Evolutionary conservation across 208 protist species (phyloP).

Genomic region (Wallacemonas sp.): DNA sequence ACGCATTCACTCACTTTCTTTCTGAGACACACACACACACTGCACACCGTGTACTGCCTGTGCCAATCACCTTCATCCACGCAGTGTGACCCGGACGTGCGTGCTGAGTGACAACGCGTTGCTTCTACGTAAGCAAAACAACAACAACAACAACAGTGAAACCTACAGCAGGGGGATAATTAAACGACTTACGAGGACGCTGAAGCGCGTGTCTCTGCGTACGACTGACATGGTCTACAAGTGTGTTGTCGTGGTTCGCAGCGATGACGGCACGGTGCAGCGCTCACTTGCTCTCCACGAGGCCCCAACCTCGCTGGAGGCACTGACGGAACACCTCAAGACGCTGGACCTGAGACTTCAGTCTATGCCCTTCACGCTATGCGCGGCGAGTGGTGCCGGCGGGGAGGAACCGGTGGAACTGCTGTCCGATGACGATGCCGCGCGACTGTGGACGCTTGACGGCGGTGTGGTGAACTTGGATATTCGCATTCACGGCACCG

Average conservation of each 20-base stretch:
- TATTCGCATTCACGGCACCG: slow-evolving; percentile 8
- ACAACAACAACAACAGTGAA: too few relatives aligned
- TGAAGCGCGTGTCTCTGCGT: too few relatives aligned
- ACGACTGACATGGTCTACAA: slow-evolving; percentile 17
- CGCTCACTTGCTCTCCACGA: slow-evolving; percentile 36
- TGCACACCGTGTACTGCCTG: too few relatives aligned
- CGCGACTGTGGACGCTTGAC: slow-evolving; percentile 5
- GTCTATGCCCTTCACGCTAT: slow-evolving; percentile 37
- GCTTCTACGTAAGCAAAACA: too few relatives aligned
- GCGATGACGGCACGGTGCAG: slow-evolving; percentile 36
- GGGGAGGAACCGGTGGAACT: background rate
- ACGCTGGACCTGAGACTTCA: slow-evolving; percentile 65
- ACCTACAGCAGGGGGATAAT: too few relatives aligned
- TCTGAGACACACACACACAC: too few relatives aligned
- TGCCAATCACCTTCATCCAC: too few relatives aligned
- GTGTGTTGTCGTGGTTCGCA: slow-evolving; percentile 50
- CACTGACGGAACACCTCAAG: slow-evolving; percentile 36
- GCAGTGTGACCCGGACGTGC: too few relatives aligned
- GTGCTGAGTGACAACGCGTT: too few relatives aligned
- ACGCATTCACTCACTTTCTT: too few relatives aligned
- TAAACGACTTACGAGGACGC: too few relatives aligned
- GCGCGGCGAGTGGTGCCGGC: background rate
- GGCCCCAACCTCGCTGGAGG: slow-evolving; percentile 20
- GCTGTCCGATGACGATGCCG: slow-evolving; percentile 18
- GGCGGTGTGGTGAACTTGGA: slow-evolving; percentile 25